Conservation (phyloP, 345 rosid genomes). For the Populus ilicifolia region DNA sequence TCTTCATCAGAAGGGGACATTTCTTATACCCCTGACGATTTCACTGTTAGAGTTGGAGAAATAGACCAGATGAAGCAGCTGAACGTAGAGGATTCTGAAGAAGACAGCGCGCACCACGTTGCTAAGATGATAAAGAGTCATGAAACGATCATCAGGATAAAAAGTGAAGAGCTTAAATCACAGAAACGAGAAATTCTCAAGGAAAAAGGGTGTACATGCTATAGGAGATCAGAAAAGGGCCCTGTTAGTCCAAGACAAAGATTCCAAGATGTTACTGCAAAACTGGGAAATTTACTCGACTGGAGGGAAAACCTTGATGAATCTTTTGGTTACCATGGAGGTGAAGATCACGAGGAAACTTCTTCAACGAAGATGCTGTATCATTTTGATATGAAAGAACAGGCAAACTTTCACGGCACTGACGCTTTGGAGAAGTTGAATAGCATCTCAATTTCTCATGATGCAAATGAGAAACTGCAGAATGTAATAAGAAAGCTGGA, state of each 20-base stretch:
- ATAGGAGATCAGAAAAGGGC: slow-evolving; percentile 28
- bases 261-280: slow-evolving; percentile 38
- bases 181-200: slow-evolving; percentile 19
- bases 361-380: not conserved
- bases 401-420: not conserved
- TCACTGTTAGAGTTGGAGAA: slow-evolving; percentile 6
- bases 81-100: slow-evolving; percentile 11
- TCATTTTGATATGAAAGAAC: not conserved
- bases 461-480: slow-evolving; percentile 22
- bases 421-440: slow-evolving; percentile 38
- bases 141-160: slow-evolving; percentile 53
- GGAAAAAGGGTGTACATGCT: slow-evolving; percentile 14
- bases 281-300: slow-evolving; percentile 37
- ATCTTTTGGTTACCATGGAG: slow-evolving; percentile 8
- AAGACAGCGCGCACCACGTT: slow-evolving; percentile 32
- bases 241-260: slow-evolving; percentile 24
- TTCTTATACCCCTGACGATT: not conserved
- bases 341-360: slow-evolving; percentile 3
- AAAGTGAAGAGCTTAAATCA: slow-evolving; percentile 36
- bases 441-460: slow-evolving; percentile 14
- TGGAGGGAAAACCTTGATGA: slow-evolving; percentile 28
- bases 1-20: slow-evolving; percentile 20
- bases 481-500: slow-evolving; percentile 22
- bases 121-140: slow-evolving; percentile 62
- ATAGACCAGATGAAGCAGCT: not conserved